Evolutionary conservation across 2,329 filamentous ascomycete genomes (phyloP).

Genomic region (Coniochaeta sp.): DNA sequence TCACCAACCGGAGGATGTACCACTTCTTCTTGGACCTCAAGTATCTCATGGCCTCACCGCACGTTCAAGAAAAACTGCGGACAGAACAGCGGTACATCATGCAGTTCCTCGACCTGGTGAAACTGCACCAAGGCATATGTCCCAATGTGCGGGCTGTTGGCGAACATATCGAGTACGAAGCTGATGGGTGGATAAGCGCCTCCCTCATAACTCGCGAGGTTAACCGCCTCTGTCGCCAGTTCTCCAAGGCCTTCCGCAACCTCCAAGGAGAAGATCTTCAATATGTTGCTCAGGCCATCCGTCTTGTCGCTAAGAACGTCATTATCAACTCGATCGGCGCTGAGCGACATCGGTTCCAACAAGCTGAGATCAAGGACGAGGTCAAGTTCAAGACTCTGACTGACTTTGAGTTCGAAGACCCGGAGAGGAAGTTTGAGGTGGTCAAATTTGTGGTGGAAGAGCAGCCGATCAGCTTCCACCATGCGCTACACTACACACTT

Average conservation of each 20-base stretch:
- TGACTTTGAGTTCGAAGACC: slow-evolving; percentile 72
- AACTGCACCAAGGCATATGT: slow-evolving; percentile 94
- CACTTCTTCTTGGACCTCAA: slow-evolving; percentile 96
- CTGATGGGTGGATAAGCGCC: slow-evolving; percentile 95
- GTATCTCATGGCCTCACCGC: slow-evolving; percentile 80
- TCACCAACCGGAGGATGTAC: slow-evolving; percentile 92
- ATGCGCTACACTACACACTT: slow-evolving; percentile 89
- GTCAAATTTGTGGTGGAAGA: slow-evolving; percentile 85
- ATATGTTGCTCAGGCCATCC: slow-evolving; percentile 64
- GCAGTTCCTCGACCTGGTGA: slow-evolving; percentile 92
- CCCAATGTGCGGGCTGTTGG: slow-evolving; percentile 87
- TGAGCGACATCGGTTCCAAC: slow-evolving; percentile 79
- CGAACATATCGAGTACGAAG: slow-evolving; percentile 97
- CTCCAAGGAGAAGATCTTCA: slow-evolving; percentile 48
- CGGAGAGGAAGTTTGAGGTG: slow-evolving; percentile 53
- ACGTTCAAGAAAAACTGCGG: slow-evolving; percentile 79
- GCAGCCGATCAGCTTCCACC: slow-evolving; percentile 93
- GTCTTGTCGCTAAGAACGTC: slow-evolving; percentile 71
- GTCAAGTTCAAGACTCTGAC: slow-evolving; percentile 71
- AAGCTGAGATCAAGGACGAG: slow-evolving; percentile 82
- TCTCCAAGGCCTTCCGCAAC: slow-evolving; percentile 78
- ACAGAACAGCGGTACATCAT: slow-evolving; percentile 80
- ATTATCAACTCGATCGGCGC: slow-evolving; percentile 83
- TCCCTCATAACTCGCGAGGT: slow-evolving; percentile 92
- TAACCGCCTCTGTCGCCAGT: slow-evolving; percentile 82